A percentile compares a stretch with the other conserved stretches of the same genome.
Conservation (phyloP, 2,329 filamentous ascomycete species). For the Trichoderma harzianum region DNA sequence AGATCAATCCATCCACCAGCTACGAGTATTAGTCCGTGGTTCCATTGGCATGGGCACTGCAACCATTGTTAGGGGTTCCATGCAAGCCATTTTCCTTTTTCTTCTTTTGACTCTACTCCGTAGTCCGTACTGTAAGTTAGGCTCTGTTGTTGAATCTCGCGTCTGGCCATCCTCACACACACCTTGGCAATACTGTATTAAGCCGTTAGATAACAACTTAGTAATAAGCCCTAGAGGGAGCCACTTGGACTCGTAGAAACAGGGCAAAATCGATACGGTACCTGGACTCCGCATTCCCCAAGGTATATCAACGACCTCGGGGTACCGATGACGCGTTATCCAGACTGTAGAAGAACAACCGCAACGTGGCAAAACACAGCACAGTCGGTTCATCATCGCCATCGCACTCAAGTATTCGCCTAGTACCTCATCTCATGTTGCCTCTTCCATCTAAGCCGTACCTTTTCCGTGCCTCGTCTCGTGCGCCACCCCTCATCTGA, state of each 20-base stretch:
- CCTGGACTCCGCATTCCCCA: neutral
- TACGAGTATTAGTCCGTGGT: neutral
- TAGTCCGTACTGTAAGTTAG: neutral
- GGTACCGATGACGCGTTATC: neutral
- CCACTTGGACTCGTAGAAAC: neutral
- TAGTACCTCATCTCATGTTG: neutral
- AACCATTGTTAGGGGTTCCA: neutral
- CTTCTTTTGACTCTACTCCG: neutral
- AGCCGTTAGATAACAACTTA: neutral
- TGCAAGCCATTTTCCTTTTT: neutral
- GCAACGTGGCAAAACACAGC: neutral
- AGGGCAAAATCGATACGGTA: neutral
- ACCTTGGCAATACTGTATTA: neutral
- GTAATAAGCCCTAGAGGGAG: slow-evolving; percentile 3
- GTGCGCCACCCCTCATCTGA: neutral
- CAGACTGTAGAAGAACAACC: neutral
- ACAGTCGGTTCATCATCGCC: neutral
- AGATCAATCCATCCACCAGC: neutral
- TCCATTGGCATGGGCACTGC: neutral
- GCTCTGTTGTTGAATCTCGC: neutral
- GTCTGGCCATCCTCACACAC: neutral
- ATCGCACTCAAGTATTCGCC: neutral
- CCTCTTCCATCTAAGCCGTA: neutral
- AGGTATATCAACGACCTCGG: neutral
- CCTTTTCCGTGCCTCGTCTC: slow-evolving; percentile 10